Conservation (phyloP, 2,329 filamentous ascomycete species). For the Pseudopyricularia javanii region DNA sequence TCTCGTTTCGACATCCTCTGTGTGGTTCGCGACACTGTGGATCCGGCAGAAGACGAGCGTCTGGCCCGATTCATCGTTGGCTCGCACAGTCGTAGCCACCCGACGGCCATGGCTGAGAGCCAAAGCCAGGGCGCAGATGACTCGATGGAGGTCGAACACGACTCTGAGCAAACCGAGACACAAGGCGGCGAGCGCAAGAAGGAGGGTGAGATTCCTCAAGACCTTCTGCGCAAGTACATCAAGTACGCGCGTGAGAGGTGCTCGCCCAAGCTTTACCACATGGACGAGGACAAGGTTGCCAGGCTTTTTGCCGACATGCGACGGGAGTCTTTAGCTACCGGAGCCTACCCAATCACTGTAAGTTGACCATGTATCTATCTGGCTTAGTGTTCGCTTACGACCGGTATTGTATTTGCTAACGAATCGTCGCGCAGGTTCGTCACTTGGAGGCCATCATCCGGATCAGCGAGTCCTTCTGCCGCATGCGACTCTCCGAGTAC, state of each 20-base stretch:
- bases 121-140: constrained; percentile 18
- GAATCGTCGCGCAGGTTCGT: constrained; percentile 52
- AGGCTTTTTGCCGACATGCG: constrained; percentile 94
- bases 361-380: constrained; percentile 21
- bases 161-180: constrained; percentile 26
- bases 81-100: constrained; percentile 82
- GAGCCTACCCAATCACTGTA: constrained; percentile 96
- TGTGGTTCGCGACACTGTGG: constrained; percentile 90
- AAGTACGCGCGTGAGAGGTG: constrained; percentile 86
- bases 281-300: constrained; percentile 94
- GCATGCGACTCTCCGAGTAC: constrained; percentile 97
- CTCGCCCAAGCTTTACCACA: constrained; percentile 86
- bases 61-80: constrained; percentile 90
- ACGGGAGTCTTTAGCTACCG: constrained; percentile 81
- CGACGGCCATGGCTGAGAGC: constrained; percentile 30
- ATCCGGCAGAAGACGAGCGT: constrained; percentile 83
- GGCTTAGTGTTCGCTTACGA: not conserved
- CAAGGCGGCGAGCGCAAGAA: constrained; percentile 19
- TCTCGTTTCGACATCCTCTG: constrained; percentile 97
- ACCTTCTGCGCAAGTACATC: constrained; percentile 90
- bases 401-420: not conserved
- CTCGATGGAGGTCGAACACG: constrained; percentile 52
- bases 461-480: constrained; percentile 86
- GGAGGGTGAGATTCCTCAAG: constrained; percentile 73
- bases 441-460: constrained; percentile 97